Conservation (phyloP, 2,329 filamentous ascomycete genomes). For the Chaetomium sp. region DNA sequence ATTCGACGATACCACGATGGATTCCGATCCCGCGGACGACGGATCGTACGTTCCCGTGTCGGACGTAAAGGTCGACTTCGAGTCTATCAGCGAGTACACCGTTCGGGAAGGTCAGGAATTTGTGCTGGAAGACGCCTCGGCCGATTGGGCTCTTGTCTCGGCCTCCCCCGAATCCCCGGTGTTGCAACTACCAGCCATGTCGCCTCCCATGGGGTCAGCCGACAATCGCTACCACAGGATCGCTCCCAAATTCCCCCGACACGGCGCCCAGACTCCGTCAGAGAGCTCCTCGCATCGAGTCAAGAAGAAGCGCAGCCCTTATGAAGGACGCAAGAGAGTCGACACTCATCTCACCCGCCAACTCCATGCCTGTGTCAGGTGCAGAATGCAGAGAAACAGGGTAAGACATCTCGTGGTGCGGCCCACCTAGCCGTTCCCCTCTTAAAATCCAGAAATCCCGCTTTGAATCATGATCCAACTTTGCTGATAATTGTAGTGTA, state of each 20-base stretch:
- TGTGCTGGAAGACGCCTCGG: slow-evolving; percentile 19
- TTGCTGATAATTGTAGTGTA: slow-evolving; percentile 34
- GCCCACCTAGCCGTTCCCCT: not conserved
- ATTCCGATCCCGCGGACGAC: slow-evolving; percentile 14
- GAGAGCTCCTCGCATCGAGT: slow-evolving; percentile 24
- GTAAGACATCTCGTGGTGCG: slow-evolving; percentile 18
- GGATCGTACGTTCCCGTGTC: slow-evolving; percentile 21
- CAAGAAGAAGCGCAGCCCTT: slow-evolving; percentile 34
- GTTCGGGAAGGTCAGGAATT: slow-evolving; percentile 7
- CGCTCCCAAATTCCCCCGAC: slow-evolving; percentile 27
- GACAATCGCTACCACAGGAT: slow-evolving; percentile 30
- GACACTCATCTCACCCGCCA: slow-evolving; percentile 35
- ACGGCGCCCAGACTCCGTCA: slow-evolving; percentile 17
- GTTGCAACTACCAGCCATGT: slow-evolving; percentile 15
- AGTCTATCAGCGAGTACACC: slow-evolving; percentile 13
- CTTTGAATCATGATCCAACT: too few species aligned
- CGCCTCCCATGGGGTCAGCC: slow-evolving; percentile 21
- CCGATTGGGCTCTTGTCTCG: slow-evolving; percentile 31
- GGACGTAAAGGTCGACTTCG: slow-evolving; percentile 24
- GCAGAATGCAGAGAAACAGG: slow-evolving; percentile 36
- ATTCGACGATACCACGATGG: slow-evolving; percentile 12
- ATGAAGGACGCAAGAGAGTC: slow-evolving; percentile 29
- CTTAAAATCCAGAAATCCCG: not conserved
- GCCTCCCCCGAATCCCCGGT: slow-evolving; percentile 25
- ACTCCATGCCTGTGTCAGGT: slow-evolving; percentile 35